These are phyloP conservation scores for Parsonsia alboflavescens DNA, from an alignment of 257 asterid species.

Conservation along the genomic window DNA sequence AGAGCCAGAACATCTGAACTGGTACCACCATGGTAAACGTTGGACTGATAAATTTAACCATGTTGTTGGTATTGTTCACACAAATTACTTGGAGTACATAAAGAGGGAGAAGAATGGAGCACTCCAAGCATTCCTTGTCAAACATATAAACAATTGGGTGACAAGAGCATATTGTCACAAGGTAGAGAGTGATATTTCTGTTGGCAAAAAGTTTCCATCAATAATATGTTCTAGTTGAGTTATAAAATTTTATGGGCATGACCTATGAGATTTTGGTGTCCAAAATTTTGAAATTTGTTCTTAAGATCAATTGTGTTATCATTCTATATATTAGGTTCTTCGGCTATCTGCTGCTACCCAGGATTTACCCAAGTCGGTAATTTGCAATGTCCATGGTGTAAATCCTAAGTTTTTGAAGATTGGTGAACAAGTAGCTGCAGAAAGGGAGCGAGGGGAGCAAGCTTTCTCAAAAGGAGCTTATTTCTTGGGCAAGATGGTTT, in stretches of 20 bases:
- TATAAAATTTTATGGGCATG: not conserved
- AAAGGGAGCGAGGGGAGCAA: slow-evolving; percentile 70
- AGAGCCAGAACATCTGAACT: slow-evolving; percentile 98
- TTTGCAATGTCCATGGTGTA: slow-evolving; percentile 97
- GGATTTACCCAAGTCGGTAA: slow-evolving; percentile 70
- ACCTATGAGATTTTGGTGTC: not conserved
- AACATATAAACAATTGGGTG: slow-evolving; percentile 92
- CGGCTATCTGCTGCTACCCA: slow-evolving; percentile 99
- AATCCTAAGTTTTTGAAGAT: slow-evolving; percentile 82
- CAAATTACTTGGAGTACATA: slow-evolving; percentile 97
- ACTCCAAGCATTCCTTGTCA: slow-evolving; percentile 86
- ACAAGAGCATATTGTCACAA: slow-evolving; percentile 85
- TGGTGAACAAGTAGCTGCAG: slow-evolving; percentile 85
- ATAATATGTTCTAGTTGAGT: not conserved
- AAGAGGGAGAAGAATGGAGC: slow-evolving; percentile 98
- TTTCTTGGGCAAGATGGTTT: slow-evolving; percentile 97
- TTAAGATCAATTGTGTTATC: slow-evolving; percentile 1
- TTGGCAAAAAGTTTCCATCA: not conserved
- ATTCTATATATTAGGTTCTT: slow-evolving; percentile 61
- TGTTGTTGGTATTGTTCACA: slow-evolving; percentile 93
- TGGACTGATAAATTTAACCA: slow-evolving; percentile 99
- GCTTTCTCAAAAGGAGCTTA: slow-evolving; percentile 91
- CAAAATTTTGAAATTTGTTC: not conserved
- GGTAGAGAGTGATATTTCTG: slow-evolving; percentile 35
- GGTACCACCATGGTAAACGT: slow-evolving; percentile 99